Conservation (phyloP, 1,284 basidiomycete species). For the Microbotryum silenes-acaulis region DNA sequence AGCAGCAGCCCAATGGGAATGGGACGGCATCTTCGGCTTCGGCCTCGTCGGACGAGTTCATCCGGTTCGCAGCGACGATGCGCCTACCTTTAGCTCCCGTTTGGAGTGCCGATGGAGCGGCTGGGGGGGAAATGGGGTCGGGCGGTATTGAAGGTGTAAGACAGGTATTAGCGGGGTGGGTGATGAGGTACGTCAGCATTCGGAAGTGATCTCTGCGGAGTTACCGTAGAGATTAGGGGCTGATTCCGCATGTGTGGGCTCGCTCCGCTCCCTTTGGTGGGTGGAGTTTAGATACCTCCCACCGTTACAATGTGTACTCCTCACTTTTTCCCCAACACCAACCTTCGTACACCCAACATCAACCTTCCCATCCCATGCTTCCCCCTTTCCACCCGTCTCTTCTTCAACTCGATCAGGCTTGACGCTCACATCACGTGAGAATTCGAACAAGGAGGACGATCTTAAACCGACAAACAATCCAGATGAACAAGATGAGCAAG, state of each 20-base stretch:
- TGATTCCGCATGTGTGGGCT: constrained; percentile 2
- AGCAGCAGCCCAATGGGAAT: neutral
- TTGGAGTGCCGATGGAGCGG: constrained; percentile 53
- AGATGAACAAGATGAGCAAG: neutral
- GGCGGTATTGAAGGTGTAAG: constrained; percentile 52
- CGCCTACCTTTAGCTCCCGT: constrained; percentile 72
- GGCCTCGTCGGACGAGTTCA: constrained; percentile 52
- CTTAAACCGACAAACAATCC: neutral
- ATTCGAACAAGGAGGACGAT: too few relatives aligned
- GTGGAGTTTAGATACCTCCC: constrained; percentile 65
- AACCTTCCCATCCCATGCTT: constrained; percentile 46
- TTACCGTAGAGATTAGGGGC: too few relatives aligned
- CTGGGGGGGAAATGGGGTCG: neutral
- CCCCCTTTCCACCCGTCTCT: constrained; percentile 11
- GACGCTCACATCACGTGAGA: too few relatives aligned
- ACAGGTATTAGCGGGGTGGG: constrained; percentile 83
- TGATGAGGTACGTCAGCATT: constrained; percentile 66
- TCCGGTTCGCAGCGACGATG: constrained; percentile 57
- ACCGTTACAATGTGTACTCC: constrained; percentile 74
- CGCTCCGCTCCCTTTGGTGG: neutral
- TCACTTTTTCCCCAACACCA: constrained; percentile 65
- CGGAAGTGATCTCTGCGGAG: too few relatives aligned
- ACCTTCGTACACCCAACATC: constrained; percentile 62
- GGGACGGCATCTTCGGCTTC: neutral
- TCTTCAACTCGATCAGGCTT: too few relatives aligned